Conservation (phyloP, 352 stramenopile species). For the Phytophthora ramorum region DNA sequence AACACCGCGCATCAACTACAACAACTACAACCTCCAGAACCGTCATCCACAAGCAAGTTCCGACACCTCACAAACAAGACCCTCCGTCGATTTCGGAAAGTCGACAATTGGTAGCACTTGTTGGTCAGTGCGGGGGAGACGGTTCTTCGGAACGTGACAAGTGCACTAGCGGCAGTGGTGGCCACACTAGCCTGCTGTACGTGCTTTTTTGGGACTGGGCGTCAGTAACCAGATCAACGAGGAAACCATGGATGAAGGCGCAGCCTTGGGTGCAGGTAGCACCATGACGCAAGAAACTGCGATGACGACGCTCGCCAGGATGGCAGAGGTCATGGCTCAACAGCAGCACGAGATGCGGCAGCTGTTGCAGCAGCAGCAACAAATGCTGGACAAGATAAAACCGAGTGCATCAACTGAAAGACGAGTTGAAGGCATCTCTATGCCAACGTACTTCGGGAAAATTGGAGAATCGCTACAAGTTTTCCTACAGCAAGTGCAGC, state of each 20-base stretch:
- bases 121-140: background rate
- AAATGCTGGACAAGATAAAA: constrained; percentile 1
- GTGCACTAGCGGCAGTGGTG: background rate
- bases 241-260: constrained; percentile 2
- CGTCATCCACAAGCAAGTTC: too few relatives aligned
- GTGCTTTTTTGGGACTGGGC: background rate
- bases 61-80: too few relatives aligned
- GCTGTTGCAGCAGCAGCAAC: constrained; percentile 7
- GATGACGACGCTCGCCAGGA: constrained; percentile 7
- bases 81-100: background rate
- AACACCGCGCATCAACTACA: too few relatives aligned
- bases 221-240: background rate
- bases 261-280: background rate
- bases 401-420: background rate
- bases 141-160: background rate
- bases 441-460: constrained; percentile 13
- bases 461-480: constrained; percentile 11
- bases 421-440: constrained; percentile 7
- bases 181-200: constrained; percentile 11
- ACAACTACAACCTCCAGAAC: too few relatives aligned
- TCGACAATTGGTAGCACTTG: constrained; percentile 13
- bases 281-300: background rate
- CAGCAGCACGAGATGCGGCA: constrained; percentile 8
- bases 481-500: constrained; percentile 9
- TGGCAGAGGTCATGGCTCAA: background rate